Conservation (phyloP, 352 stramenopile genomes). For the Salisapilia sapeloensis region DNA sequence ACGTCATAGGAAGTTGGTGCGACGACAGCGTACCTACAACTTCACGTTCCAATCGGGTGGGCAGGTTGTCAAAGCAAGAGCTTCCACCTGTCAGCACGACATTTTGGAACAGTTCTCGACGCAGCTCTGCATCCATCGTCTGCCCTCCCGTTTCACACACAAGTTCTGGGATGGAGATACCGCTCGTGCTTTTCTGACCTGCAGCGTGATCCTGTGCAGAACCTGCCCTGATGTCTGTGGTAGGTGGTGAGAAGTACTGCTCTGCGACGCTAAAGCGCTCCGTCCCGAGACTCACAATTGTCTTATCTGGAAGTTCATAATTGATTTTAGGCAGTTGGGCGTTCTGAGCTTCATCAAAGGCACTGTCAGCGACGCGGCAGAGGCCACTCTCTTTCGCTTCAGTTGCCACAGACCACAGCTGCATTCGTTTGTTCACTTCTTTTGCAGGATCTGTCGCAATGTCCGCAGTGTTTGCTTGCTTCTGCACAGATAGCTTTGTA, state of each 20-base stretch:
- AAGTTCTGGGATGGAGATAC: conserved; percentile 38
- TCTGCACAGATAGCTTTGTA: conserved; percentile 25
- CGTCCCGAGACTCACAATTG: conserved; percentile 58
- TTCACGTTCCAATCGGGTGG: conserved; percentile 50
- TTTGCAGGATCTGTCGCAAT: conserved; percentile 2
- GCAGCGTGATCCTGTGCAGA: too few species aligned
- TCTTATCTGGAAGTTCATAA: conserved; percentile 73
- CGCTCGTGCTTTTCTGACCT: too few species aligned
- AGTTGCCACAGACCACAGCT: conserved; percentile 34
- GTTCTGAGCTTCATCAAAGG: conserved; percentile 59
- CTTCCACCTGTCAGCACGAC: conserved; percentile 58
- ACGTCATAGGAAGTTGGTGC: conserved; percentile 10
- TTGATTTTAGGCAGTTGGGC: conserved; percentile 53
- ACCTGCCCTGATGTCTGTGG: conserved; percentile 3
- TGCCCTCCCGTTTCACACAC: conserved; percentile 42
- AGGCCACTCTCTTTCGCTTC: conserved; percentile 64
- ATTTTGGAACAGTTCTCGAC: conserved; percentile 72
- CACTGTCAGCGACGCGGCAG: conserved; percentile 46
- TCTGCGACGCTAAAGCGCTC: conserved; percentile 83
- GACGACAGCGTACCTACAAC: conserved; percentile 31
- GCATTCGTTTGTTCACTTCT: conserved; percentile 1
- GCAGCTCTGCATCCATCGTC: conserved; percentile 52
- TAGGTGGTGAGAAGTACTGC: conserved; percentile 52
- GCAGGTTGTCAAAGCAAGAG: conserved; percentile 73
- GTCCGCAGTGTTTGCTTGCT: conserved; percentile 8